These are phyloP conservation scores for Nasturtium officinale DNA, from an alignment of 345 rosid species.

Conservation along the genomic window DNA sequence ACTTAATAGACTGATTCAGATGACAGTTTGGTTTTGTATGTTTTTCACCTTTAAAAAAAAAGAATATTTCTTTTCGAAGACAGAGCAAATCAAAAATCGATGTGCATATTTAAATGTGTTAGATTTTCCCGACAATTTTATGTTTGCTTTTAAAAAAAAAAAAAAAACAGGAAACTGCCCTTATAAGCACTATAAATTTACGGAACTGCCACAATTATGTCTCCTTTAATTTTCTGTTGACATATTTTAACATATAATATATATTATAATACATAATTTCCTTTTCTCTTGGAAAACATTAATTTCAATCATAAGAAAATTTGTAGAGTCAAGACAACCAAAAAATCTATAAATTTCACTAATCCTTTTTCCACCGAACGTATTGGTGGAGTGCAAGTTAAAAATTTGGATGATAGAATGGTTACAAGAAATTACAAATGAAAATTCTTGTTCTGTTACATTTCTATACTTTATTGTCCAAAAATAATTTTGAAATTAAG, in stretches of 20 bases:
- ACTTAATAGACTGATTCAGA: background rate
- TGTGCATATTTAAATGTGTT: slow-evolving; percentile 24
- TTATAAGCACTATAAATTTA: background rate
- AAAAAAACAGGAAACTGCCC: background rate
- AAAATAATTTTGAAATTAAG: background rate
- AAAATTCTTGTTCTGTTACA: background rate
- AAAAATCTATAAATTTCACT: background rate
- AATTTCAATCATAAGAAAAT: background rate
- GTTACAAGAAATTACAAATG: background rate
- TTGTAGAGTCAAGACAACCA: background rate
- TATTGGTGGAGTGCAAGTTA: background rate
- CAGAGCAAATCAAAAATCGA: slow-evolving; percentile 25
- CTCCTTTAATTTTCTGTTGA: background rate
- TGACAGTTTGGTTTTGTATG: slow-evolving; percentile 18
- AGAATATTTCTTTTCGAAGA: slow-evolving; percentile 22
- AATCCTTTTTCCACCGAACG: background rate
- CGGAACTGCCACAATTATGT: slow-evolving; percentile 5
- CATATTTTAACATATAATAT: background rate
- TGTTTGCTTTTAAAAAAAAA: background rate
- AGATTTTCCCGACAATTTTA: background rate
- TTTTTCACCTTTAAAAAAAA: background rate
- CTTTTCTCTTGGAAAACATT: background rate
- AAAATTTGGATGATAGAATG: background rate
- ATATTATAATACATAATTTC: too few relatives aligned
- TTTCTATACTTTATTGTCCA: background rate